Evolutionary conservation across 805 yeast genomes (phyloP), one percentile per base, ranked within the genome.

Genomic region (Schizosaccharomyces lindneri): DNA sequence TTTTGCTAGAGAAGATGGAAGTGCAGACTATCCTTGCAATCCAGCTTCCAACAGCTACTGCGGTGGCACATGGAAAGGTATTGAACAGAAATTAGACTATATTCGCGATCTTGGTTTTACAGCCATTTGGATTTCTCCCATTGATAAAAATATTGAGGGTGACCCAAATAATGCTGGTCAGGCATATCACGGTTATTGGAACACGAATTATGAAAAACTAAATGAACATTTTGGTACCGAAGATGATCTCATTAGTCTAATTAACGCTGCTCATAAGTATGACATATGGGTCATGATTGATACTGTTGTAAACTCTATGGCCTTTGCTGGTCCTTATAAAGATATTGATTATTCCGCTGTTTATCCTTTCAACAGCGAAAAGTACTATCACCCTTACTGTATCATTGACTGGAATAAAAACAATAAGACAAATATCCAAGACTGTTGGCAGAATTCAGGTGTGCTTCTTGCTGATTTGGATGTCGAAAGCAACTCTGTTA

Each of bases 71-170:
- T 62, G 62, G 62, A 36, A 59, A 19, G 63, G 63, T 29, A 27
- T 62, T 36, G 51, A 36, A 15, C 27, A 29, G 4, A 46, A 60
- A 15, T 51, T 62, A 19, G 63, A 62, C 31, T 62, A 62, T 43
- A 62, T 62, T 5, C 55, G 29, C n/a, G 61, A 60, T 31, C 61
- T 62, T 63, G 63, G 63, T 4, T 62, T 62, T 27, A 63, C 32
- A 15, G 63, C 63, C 32, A 48, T 62, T 31, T 62, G 63, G 63
- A 61, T 62, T 21, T 62, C 63, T 4, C 63, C 63, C 9, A 21
- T 62, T 29, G 55, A 48, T 9, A 41, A 59, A 48, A 62, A 62
- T 31, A 60, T 62, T 46, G 62, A 62, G 7, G 55, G 32, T 15
- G 32, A 59, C 2, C 36, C 59, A 5, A 36, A 29, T 5, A 17